Conservation (phyloP, 2,329 filamentous ascomycete genomes). For the Pseudomassariella vexata region DNA sequence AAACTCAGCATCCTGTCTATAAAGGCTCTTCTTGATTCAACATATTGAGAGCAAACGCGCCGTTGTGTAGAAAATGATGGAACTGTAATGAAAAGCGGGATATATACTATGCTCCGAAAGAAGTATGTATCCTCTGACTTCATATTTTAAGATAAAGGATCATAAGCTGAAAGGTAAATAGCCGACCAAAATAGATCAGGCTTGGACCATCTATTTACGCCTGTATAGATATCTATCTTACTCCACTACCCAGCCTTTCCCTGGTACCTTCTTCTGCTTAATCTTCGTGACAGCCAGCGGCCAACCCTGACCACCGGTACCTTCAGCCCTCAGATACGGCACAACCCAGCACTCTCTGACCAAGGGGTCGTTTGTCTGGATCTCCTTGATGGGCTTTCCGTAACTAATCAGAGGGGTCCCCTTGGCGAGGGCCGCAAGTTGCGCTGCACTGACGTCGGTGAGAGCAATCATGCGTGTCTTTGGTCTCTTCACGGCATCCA, state of each 20-base stretch:
- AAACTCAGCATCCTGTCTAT: too few species aligned
- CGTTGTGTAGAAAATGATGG: too few species aligned
- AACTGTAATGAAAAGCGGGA: too few species aligned
- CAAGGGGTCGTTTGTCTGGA: conserved; percentile 40
- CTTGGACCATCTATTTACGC: too few species aligned
- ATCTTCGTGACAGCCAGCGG: conserved; percentile 81
- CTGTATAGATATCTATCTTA: conserved; percentile 18
- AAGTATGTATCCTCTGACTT: too few species aligned
- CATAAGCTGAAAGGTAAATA: too few species aligned
- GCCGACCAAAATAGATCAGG: too few species aligned
- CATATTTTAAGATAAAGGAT: too few species aligned
- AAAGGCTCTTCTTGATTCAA: too few species aligned
- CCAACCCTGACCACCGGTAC: conserved; percentile 67
- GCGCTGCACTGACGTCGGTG: conserved; percentile 68
- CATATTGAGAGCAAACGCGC: too few species aligned
- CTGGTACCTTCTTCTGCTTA: conserved; percentile 66
- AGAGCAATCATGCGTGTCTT: conserved; percentile 86
- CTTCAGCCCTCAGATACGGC: conserved; percentile 67
- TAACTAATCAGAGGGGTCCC: conserved; percentile 79
- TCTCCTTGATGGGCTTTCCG: conserved; percentile 87
- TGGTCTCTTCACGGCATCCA: conserved; percentile 47
- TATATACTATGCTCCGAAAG: too few species aligned
- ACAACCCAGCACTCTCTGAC: conserved; percentile 77
- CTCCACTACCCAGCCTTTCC: conserved; percentile 69
- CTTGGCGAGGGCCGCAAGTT: conserved; percentile 73